Evolutionary conservation across 805 yeast genomes (phyloP).

Genomic region (Lachancea lanzarotensis): DNA sequence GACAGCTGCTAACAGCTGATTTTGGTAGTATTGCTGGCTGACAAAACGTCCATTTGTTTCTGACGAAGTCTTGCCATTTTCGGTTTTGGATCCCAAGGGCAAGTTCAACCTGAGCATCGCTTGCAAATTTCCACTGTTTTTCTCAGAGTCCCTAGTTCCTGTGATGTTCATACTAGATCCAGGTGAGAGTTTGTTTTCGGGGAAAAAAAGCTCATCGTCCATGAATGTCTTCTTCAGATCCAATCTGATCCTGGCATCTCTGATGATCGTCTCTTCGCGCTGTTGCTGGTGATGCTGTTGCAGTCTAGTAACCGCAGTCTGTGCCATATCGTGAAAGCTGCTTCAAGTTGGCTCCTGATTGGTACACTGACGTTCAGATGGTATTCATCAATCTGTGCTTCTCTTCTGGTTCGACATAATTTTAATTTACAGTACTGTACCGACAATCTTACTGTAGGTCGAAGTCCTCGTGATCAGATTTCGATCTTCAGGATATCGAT

Average conservation of each 20-base stretch:
- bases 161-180: background rate
- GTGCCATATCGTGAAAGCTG: background rate
- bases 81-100: slow-evolving; percentile 1
- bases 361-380: background rate
- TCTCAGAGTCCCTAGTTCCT: background rate
- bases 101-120: slow-evolving; percentile 4
- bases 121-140: slow-evolving; percentile 3
- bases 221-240: slow-evolving; percentile 26
- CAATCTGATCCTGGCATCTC: slow-evolving; percentile 24
- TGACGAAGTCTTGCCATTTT: background rate
- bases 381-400: too few species aligned
- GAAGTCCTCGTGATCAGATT: too few species aligned
- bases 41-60: background rate
- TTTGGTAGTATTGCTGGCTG: slow-evolving; percentile 7
- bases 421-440: too few species aligned
- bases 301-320: slow-evolving; percentile 5
- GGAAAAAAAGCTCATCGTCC: slow-evolving; percentile 27
- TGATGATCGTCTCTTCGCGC: slow-evolving; percentile 17
- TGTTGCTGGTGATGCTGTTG: slow-evolving; percentile 9
- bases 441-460: too few species aligned
- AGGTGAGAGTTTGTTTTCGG: slow-evolving; percentile 12
- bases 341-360: background rate
- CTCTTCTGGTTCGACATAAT: too few species aligned
- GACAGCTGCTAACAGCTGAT: slow-evolving; percentile 8
- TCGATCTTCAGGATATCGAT: too few species aligned